These are phyloP conservation scores for Nitzschia palea DNA, from an alignment of 108 stramenopile genomes.

Conservation along the genomic window DNA sequence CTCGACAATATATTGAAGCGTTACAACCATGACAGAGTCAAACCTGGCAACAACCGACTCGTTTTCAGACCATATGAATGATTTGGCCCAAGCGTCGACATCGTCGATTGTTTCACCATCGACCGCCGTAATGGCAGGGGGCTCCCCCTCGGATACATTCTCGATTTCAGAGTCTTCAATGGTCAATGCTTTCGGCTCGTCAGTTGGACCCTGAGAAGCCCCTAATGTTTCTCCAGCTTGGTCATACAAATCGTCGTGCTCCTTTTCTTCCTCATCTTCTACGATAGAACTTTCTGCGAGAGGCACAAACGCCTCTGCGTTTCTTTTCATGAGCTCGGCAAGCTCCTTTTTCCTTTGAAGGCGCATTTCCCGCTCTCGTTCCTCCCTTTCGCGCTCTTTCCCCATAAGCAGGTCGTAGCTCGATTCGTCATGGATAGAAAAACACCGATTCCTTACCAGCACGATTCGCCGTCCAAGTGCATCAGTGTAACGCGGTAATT, in stretches of 20 bases:
- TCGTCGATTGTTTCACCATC: slow-evolving; percentile 14
- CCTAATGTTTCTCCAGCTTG: slow-evolving; percentile 19
- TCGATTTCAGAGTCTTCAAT: slow-evolving; percentile 52
- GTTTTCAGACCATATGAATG: slow-evolving; percentile 73
- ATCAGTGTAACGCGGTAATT: slow-evolving; percentile 57
- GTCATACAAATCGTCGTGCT: slow-evolving; percentile 37
- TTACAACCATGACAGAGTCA: slow-evolving; percentile 67
- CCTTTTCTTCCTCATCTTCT: slow-evolving; percentile 44
- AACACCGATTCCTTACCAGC: slow-evolving; percentile 56
- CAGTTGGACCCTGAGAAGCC: slow-evolving; percentile 23
- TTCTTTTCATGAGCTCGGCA: slow-evolving; percentile 54
- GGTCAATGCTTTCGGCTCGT: neutral
- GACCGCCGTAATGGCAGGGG: slow-evolving; percentile 24
- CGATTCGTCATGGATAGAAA: slow-evolving; percentile 61
- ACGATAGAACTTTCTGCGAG: slow-evolving; percentile 18
- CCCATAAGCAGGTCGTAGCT: slow-evolving; percentile 71
- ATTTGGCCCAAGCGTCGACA: slow-evolving; percentile 72
- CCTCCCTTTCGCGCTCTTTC: slow-evolving; percentile 60
- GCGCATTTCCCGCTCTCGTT: slow-evolving; percentile 44
- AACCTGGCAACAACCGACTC: slow-evolving; percentile 72
- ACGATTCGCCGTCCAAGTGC: slow-evolving; percentile 62
- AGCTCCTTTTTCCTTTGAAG: slow-evolving; percentile 49
- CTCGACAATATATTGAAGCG: slow-evolving; percentile 50
- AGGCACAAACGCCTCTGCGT: slow-evolving; percentile 58
- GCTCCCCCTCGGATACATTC: slow-evolving; percentile 24